Percentiles rank a stretch among this genome's conserved stretches.
phyloP scores from a whole-genome alignment of 1,284 basidiomycete genomes.

The Cutaneotrichosporon sp. region DNA sequence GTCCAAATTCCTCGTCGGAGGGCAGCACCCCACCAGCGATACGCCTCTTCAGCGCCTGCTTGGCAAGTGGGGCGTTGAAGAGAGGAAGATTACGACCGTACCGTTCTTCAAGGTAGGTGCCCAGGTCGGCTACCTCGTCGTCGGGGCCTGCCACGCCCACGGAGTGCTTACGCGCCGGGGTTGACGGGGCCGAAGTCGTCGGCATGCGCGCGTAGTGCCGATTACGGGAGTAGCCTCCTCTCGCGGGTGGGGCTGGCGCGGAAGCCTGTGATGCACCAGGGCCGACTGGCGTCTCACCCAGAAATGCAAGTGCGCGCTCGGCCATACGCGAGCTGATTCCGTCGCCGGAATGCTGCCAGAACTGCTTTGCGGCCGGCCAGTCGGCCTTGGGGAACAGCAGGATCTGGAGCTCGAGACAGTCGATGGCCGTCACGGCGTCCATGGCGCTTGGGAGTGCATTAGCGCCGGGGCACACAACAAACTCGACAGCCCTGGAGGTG shows the following conservation, averaged over 20 bases:
- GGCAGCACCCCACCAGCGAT: slow-evolving; percentile 80
- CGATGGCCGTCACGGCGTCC: slow-evolving; percentile 27
- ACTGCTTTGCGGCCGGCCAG: slow-evolving; percentile 73
- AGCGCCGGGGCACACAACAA: slow-evolving; percentile 57
- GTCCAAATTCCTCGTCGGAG: slow-evolving; percentile 51
- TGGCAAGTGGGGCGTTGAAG: slow-evolving; percentile 67
- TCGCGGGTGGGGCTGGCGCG: not conserved
- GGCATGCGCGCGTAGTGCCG: slow-evolving; percentile 34
- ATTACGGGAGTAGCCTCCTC: slow-evolving; percentile 48
- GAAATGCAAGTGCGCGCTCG: slow-evolving; percentile 69
- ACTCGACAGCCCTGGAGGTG: slow-evolving; percentile 64
- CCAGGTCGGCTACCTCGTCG: slow-evolving; percentile 52
- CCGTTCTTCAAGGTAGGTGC: slow-evolving; percentile 76
- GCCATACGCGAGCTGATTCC: slow-evolving; percentile 86
- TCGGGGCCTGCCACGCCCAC: slow-evolving; percentile 16
- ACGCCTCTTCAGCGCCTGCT: slow-evolving; percentile 75
- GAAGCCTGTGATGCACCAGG: not conserved
- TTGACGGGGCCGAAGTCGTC: not conserved
- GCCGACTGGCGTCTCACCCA: slow-evolving; percentile 52
- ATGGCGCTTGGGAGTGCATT: slow-evolving; percentile 16
- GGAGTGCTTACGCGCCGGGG: not conserved
- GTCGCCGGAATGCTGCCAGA: slow-evolving; percentile 93
- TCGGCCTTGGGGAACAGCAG: slow-evolving; percentile 68
- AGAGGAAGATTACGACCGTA: slow-evolving; percentile 89
- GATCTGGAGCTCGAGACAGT: slow-evolving; percentile 65